A percentile compares a stretch with the other conserved stretches of the same genome.
Evolutionary conservation across 2,329 filamentous ascomycete species (phyloP).

Genomic region (Cryphonectria carpinicola): DNA sequence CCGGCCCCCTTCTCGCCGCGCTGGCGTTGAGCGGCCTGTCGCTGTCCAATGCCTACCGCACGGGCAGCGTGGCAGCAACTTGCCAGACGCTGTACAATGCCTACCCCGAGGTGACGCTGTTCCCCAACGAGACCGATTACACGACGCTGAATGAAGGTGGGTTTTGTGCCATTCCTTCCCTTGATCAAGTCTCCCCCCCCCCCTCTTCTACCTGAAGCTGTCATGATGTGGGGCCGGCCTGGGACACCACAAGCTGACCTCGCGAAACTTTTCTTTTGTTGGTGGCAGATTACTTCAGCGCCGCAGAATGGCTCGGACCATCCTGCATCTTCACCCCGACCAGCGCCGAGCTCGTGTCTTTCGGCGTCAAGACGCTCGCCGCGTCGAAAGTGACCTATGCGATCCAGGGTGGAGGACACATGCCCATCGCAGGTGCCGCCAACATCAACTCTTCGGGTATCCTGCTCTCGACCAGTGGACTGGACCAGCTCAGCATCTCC

Average conservation of each 20-base stretch:
- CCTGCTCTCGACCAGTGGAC: conserved; percentile 42
- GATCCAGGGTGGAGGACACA: conserved; percentile 38
- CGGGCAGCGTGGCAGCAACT: background rate
- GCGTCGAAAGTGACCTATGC: conserved; percentile 33
- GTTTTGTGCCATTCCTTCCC: background rate
- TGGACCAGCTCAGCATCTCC: conserved; percentile 39
- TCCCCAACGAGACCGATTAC: conserved; percentile 4
- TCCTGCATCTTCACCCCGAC: conserved; percentile 36
- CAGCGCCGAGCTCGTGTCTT: conserved; percentile 17
- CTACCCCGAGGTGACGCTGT: conserved; percentile 6
- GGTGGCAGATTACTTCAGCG: conserved; percentile 7
- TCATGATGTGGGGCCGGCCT: background rate
- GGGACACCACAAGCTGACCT: background rate
- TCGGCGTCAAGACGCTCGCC: conserved; percentile 32
- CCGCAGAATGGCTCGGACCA: conserved; percentile 26
- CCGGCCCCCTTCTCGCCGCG: background rate
- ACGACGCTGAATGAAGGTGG: background rate
- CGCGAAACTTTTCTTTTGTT: background rate
- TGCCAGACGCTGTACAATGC: conserved; percentile 11
- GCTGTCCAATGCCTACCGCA: background rate
- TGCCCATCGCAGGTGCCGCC: conserved; percentile 33
- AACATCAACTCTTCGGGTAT: conserved; percentile 37
- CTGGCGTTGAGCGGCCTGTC: background rate
- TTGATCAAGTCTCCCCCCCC: no score
- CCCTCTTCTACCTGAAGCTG: background rate